Evolutionary conservation across 352 stramenopile genomes (phyloP), one percentile per base, ranked within the genome.

Genomic region (Pythium plurisporium): DNA sequence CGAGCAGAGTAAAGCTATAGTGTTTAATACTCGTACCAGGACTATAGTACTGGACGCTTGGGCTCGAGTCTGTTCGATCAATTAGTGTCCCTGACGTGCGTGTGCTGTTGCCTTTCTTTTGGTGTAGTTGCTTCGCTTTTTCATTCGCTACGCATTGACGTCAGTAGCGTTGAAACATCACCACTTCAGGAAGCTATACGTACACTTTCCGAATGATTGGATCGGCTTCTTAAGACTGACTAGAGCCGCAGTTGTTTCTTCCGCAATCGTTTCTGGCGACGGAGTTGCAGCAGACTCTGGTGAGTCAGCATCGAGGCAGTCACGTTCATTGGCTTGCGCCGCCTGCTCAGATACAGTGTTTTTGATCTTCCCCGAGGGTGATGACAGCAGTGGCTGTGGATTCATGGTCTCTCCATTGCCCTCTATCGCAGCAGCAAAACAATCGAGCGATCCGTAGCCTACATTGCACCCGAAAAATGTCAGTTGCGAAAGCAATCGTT

Each of bases 31-130:
- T n/a, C 44, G 42, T 65, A 82, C 73, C 68, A 60, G 69, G 69
- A 50, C 68, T 79, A 6, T 47, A 74, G 27, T 74, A 66, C 20
- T 78, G 74, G 25, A 55, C 51, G 19, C 57, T 75, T 10, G 68
- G 72, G 40, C 52, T 76, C 30, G 69, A 64, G n/a, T 75, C 70
- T 17, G 67, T 67, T 2, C 12, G 48, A 45, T 52, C 52, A 11
- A n/a, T 22, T 11, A 29, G 23, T 10, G 48, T 54, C 2, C 15
- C 26, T 0, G 33, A 29, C 15, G 29, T 33, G 3, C 33, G n/a
- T 31, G 17, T 29, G 17, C 4, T 34, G n/a, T 26, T 31, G 3
- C 11, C 25, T 25, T 64, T 52, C 6, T 55, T 36, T 10, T 20
- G 29, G 26, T 45, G 17, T 12, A 55, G 52, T 17, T 41, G 36